These are phyloP conservation scores for Nicotiana tabacum DNA, from an alignment of 257 asterid genomes.

Conservation along the genomic window DNA sequence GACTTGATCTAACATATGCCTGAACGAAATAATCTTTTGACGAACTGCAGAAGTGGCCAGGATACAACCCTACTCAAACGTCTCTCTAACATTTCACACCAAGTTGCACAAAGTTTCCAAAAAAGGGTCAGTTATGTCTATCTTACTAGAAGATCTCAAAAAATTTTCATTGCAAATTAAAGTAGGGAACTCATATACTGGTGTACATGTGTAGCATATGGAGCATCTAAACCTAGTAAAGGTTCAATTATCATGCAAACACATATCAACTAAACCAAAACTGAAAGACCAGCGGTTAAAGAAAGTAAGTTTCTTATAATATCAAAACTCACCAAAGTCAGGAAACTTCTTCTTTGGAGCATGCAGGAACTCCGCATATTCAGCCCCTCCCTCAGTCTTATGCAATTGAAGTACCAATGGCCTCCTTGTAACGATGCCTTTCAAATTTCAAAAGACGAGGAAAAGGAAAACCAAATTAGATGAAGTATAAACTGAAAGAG, in stretches of 20 bases:
- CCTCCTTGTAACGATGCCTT: conserved; percentile 97
- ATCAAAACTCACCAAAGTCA: conserved; percentile 62
- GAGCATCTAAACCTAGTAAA: too few species aligned
- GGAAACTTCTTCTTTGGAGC: conserved; percentile 63
- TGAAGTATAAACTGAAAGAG: background rate
- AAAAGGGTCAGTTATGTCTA: background rate
- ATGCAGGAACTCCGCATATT: conserved; percentile 93
- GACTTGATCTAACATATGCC: background rate
- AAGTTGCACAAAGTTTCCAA: background rate
- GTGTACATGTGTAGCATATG: too few species aligned
- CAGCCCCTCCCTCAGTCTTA: conserved; percentile 73
- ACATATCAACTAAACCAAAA: background rate
- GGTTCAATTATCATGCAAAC: too few species aligned
- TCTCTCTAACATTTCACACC: background rate
- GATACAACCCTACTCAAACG: background rate
- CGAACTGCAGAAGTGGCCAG: background rate
- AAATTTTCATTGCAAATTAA: background rate
- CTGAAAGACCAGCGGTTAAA: background rate
- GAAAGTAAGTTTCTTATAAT: background rate
- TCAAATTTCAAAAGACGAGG: conserved; percentile 2
- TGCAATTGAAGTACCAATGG: conserved; percentile 97
- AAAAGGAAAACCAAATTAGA: background rate
- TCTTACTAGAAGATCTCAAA: background rate
- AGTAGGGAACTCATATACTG: background rate
- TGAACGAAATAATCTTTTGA: background rate